Evolutionary conservation across 2,329 filamentous ascomycete species (phyloP).

Genomic region (Beauveria rudraprayagi): DNA sequence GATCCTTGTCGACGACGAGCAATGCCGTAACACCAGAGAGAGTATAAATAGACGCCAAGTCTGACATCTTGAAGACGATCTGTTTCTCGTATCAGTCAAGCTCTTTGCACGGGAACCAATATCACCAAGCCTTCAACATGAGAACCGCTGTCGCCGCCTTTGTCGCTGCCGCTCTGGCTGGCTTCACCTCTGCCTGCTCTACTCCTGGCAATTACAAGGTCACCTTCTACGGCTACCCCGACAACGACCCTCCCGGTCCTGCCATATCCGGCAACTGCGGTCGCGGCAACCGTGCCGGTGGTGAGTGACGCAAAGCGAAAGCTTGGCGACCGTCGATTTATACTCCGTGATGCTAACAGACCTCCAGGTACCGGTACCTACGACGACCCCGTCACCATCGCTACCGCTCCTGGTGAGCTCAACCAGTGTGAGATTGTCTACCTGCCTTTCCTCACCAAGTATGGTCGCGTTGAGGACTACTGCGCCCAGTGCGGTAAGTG

Average conservation of each 20-base stretch:
- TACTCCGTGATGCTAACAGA: not conserved
- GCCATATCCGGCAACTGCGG: constrained; percentile 15
- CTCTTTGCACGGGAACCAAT: not conserved
- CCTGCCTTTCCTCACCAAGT: constrained; percentile 17
- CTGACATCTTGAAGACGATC: not conserved
- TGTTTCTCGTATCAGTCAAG: not conserved
- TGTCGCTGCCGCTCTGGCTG: constrained; percentile 11
- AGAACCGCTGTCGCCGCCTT: constrained; percentile 13
- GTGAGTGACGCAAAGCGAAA: not conserved
- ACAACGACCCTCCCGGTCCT: constrained; percentile 16
- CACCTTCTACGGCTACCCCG: constrained; percentile 17
- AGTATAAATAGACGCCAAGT: not conserved
- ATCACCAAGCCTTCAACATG: constrained; percentile 11
- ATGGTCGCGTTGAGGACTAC: constrained; percentile 15
- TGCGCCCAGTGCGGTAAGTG: constrained; percentile 16
- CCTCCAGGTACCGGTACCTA: constrained; percentile 15
- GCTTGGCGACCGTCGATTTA: no score
- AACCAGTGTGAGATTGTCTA: constrained; percentile 18
- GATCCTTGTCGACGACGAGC: not conserved
- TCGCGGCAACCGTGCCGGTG: constrained; percentile 14
- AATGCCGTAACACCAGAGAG: not conserved
- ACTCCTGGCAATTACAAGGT: constrained; percentile 16
- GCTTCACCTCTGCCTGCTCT: constrained; percentile 14
- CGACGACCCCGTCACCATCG: constrained; percentile 16
- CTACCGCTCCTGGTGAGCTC: constrained; percentile 16